Percentiles rank a stretch among this genome's conserved stretches.
These are phyloP conservation scores for Cercophora scortea DNA, from an alignment of 495 filamentous ascomycete genomes.

Conservation along the genomic window DNA sequence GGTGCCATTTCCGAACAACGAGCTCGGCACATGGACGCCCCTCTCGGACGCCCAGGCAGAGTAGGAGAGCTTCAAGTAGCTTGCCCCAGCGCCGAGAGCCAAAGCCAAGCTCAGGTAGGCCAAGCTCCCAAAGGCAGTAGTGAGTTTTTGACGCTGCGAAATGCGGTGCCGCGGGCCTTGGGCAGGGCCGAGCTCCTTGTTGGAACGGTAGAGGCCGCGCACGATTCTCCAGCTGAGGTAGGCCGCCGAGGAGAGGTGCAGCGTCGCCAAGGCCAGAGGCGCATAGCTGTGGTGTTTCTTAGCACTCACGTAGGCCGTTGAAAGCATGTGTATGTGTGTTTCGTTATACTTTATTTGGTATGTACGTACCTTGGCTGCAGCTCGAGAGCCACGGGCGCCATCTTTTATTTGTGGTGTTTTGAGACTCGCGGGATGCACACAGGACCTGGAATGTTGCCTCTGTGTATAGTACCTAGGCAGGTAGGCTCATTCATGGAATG, in stretches of 20 bases:
- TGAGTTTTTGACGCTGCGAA: conserved; percentile 31
- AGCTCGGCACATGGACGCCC: conserved; percentile 30
- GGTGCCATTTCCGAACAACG: conserved; percentile 21
- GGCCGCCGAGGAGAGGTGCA: conserved; percentile 24
- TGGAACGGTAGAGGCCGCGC: conserved; percentile 34
- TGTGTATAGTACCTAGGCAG: too few species aligned
- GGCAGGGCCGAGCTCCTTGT: conserved; percentile 35
- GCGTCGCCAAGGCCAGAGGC: conserved; percentile 28
- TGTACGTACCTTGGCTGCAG: conserved; percentile 20
- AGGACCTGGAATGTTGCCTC: too few species aligned
- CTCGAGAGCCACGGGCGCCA: conserved; percentile 27
- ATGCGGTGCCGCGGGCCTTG: conserved; percentile 38
- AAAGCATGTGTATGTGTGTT: too few species aligned
- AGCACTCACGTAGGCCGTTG: too few species aligned
- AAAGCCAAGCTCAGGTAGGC: conserved; percentile 29
- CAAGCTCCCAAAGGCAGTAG: conserved; percentile 33
- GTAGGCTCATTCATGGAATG: too few species aligned
- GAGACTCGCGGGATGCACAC: too few species aligned
- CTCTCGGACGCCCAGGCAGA: conserved; percentile 40
- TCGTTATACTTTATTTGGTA: too few species aligned
- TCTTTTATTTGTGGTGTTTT: conserved; percentile 4
- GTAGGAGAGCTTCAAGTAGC: conserved; percentile 36
- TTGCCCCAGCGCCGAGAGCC: conserved; percentile 26
- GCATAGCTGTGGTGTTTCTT: conserved; percentile 18
- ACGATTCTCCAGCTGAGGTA: conserved; percentile 30